Evolutionary conservation across 371 early-diverging fungal species (phyloP).

Genomic region (Ordospora colligata): DNA sequence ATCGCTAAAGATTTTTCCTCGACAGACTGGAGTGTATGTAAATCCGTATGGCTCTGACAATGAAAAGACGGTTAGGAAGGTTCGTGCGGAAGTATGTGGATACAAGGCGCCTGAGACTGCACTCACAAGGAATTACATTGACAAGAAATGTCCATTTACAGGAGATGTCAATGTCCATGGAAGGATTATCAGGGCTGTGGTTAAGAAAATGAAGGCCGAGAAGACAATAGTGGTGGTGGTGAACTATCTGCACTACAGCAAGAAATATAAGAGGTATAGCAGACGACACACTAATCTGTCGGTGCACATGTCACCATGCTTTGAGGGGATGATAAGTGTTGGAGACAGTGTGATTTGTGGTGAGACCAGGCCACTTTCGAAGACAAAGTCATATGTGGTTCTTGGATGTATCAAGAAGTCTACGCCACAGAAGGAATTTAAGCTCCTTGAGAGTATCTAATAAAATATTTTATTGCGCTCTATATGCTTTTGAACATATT

Average conservation of each 20-base stretch:
- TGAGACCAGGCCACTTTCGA: conserved; percentile 61
- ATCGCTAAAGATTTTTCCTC: conserved; percentile 83
- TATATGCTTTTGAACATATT: too few species aligned
- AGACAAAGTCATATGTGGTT: conserved; percentile 61
- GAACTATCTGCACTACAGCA: conserved; percentile 96
- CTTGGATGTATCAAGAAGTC: conserved; percentile 46
- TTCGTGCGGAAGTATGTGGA: conserved; percentile 94
- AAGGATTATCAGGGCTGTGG: conserved; percentile 87
- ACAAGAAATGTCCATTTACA: conserved; percentile 99
- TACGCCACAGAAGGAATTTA: conserved; percentile 9
- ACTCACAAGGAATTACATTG: conserved; percentile 82
- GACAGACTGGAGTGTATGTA: conserved; percentile 71
- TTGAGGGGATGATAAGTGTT: conserved; percentile 74
- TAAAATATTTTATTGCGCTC: conserved; percentile 4
- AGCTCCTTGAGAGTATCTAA: conserved; percentile 32
- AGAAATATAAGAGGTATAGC: conserved; percentile 99
- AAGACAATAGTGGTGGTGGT: conserved; percentile 91
- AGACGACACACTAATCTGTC: conserved; percentile 98
- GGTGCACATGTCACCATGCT: conserved; percentile 92
- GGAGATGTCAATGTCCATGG: conserved; percentile 92
- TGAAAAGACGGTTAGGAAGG: conserved; percentile 64
- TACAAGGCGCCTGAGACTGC: conserved; percentile 98
- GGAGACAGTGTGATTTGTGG: conserved; percentile 92
- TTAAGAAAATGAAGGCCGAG: conserved; percentile 93
- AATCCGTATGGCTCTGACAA: conserved; percentile 61